phyloP scores from a whole-genome alignment of 2,329 filamentous ascomycete species.

The Zasmidium angulare region DNA sequence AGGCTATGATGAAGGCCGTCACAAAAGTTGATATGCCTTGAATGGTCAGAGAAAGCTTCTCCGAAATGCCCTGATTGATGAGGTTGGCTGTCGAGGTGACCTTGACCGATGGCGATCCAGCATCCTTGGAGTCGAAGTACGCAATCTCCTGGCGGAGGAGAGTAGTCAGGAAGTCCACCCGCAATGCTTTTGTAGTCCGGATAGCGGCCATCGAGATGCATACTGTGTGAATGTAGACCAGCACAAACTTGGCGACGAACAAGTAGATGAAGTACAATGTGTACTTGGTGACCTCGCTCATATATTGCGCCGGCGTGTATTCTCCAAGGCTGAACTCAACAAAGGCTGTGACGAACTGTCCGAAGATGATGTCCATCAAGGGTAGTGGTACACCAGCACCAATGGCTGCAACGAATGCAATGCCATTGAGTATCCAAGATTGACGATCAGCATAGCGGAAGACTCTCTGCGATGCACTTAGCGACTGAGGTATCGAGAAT shows the following conservation, averaged over 20 bases:
- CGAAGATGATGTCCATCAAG: conserved; percentile 59
- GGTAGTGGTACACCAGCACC: conserved; percentile 25
- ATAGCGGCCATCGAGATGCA: conserved; percentile 49
- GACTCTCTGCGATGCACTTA: background rate
- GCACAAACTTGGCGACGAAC: conserved; percentile 72
- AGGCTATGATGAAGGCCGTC: conserved; percentile 24
- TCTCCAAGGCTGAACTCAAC: conserved; percentile 29
- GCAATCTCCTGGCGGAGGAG: conserved; percentile 64
- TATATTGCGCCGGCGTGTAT: conserved; percentile 57
- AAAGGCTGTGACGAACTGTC: conserved; percentile 38
- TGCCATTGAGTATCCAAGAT: background rate
- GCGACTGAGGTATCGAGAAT: background rate
- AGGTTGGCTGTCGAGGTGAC: conserved; percentile 54
- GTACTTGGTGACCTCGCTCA: conserved; percentile 51
- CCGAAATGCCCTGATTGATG: conserved; percentile 35
- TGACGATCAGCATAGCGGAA: background rate
- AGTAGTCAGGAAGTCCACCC: conserved; percentile 60
- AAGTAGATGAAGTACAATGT: conserved; percentile 83
- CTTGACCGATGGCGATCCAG: conserved; percentile 59
- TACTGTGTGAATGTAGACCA: conserved; percentile 74
- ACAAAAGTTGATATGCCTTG: conserved; percentile 18
- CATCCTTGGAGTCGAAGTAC: conserved; percentile 58
- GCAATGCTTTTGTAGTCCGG: conserved; percentile 47
- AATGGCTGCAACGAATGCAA: background rate
- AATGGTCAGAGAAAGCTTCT: conserved; percentile 33